phyloP scores from a whole-genome alignment of 495 filamentous ascomycete species.

The Parathielavia hyrcaniae region DNA sequence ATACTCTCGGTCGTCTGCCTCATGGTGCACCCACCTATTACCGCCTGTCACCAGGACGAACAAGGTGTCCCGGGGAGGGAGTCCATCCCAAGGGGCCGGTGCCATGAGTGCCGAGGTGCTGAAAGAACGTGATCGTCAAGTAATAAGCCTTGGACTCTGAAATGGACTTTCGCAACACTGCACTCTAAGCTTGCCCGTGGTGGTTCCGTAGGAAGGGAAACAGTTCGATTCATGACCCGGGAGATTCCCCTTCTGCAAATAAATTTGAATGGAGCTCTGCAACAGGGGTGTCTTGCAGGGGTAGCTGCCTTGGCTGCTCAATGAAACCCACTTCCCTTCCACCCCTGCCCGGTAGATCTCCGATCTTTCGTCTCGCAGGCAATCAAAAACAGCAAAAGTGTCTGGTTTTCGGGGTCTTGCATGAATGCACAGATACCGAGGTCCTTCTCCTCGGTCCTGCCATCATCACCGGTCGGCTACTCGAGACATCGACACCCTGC shows the following conservation, averaged over 20 bases:
- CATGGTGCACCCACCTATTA: conserved; percentile 52
- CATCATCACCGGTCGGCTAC: neutral
- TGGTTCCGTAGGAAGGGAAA: neutral
- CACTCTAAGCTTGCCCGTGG: neutral
- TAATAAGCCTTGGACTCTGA: neutral
- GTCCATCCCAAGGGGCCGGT: conserved; percentile 47
- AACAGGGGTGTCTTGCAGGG: too few relatives aligned
- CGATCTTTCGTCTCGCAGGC: too few relatives aligned
- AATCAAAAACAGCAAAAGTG: too few relatives aligned
- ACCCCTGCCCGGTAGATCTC: neutral
- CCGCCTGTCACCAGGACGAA: conserved; percentile 64
- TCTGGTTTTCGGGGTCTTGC: too few relatives aligned
- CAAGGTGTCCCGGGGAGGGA: conserved; percentile 41
- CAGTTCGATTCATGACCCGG: too few relatives aligned
- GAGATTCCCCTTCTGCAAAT: too few relatives aligned
- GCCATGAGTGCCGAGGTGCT: conserved; percentile 27
- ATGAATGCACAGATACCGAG: too few relatives aligned
- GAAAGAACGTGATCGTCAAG: neutral
- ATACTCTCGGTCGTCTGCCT: neutral
- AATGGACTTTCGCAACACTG: neutral
- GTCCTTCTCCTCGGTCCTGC: too few relatives aligned
- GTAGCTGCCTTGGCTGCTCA: neutral
- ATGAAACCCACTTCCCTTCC: neutral
- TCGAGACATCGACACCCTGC: neutral
- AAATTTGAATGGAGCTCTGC: too few relatives aligned